phyloP scores from a whole-genome alignment of 495 filamentous ascomycete species.

The Chaetomidium leptoderma region DNA sequence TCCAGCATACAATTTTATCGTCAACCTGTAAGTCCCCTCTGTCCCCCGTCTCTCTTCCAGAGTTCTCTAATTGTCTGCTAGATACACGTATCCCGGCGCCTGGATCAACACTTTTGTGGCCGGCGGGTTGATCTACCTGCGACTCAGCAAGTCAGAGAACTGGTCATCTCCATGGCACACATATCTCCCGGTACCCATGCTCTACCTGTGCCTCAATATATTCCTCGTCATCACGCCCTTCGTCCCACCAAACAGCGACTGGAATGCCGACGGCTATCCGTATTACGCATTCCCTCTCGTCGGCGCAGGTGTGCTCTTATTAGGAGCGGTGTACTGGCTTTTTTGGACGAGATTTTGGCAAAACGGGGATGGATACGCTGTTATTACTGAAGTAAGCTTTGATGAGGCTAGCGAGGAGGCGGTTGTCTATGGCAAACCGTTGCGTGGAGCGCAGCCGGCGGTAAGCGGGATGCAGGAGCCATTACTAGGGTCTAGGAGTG shows the following conservation, averaged over 20 bases:
- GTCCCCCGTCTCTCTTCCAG: neutral
- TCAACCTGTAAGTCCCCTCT: conserved; percentile 37
- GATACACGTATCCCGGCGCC: conserved; percentile 50
- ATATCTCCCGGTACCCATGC: conserved; percentile 38
- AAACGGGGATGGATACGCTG: conserved; percentile 43
- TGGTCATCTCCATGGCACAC: conserved; percentile 47
- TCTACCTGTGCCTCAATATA: conserved; percentile 46
- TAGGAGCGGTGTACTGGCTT: conserved; percentile 50
- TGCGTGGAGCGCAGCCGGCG: neutral
- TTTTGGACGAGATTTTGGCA: conserved; percentile 47
- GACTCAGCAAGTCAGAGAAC: conserved; percentile 35
- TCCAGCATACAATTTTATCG: conserved; percentile 44
- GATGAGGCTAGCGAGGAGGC: conserved; percentile 39
- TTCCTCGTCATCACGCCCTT: conserved; percentile 51
- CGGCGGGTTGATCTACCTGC: conserved; percentile 49
- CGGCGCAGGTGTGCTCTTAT: conserved; percentile 44
- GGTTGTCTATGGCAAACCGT: neutral
- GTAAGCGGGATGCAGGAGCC: neutral
- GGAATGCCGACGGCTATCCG: conserved; percentile 48
- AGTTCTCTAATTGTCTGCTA: neutral
- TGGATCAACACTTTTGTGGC: conserved; percentile 51
- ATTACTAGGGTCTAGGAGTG: neutral
- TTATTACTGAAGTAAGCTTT: conserved; percentile 38
- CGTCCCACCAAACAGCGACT: conserved; percentile 48
- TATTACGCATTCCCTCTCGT: conserved; percentile 52